Evolutionary conservation across 768 basidiomycete genomes (phyloP).

Genomic region (Leccinum subgranulosum): DNA sequence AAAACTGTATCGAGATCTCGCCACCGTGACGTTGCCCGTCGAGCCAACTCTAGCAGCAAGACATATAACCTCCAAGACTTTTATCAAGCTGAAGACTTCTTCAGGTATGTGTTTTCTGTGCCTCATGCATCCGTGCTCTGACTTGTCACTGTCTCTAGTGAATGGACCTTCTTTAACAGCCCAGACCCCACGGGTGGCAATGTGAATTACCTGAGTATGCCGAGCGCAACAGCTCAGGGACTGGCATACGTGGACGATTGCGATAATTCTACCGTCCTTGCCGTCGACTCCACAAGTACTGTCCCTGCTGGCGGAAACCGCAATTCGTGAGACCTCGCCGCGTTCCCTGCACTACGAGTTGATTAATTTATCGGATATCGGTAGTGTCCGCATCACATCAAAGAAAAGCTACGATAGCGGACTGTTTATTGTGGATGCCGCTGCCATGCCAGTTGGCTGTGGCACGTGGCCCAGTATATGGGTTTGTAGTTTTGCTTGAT

Average conservation of each 20-base stretch:
- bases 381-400: slow-evolving; percentile 64
- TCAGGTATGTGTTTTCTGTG: slow-evolving; percentile 44
- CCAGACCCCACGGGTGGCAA: slow-evolving; percentile 68
- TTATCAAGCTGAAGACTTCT: slow-evolving; percentile 53
- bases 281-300: slow-evolving; percentile 55
- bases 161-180: slow-evolving; percentile 64
- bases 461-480: slow-evolving; percentile 61
- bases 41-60: slow-evolving; percentile 16
- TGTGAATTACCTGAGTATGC: slow-evolving; percentile 55
- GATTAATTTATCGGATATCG: neutral
- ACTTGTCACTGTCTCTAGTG: slow-evolving; percentile 34
- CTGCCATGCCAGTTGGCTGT: slow-evolving; percentile 69
- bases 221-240: slow-evolving; percentile 46
- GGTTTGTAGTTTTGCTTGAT: slow-evolving; percentile 24
- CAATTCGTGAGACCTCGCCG: slow-evolving; percentile 39
- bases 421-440: slow-evolving; percentile 73
- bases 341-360: neutral
- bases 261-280: slow-evolving; percentile 55
- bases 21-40: slow-evolving; percentile 25
- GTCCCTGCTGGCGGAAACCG: slow-evolving; percentile 53
- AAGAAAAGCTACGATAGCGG: slow-evolving; percentile 62
- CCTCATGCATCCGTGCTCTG: neutral
- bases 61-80: slow-evolving; percentile 38
- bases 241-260: slow-evolving; percentile 59
- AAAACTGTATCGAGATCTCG: slow-evolving; percentile 25